Base-by-base conservation (phyloP, 1,284 basidiomycete species). In the Tylopilus orsonianus region DNA sequence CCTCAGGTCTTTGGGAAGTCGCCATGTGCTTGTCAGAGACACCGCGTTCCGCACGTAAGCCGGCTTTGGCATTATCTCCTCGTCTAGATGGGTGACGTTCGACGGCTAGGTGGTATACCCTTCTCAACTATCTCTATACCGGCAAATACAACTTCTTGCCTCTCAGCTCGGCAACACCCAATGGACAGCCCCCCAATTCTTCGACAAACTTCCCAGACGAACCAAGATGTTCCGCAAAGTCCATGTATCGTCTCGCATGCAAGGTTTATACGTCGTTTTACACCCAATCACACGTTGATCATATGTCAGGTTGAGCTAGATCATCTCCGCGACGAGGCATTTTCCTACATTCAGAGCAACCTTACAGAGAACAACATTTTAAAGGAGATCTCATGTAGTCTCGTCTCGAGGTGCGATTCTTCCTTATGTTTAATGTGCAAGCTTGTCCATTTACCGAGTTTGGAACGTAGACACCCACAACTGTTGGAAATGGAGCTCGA, bases 21-120 rank as follows among this genome's bases (percentile, higher is more conserved):
- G 57, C 12, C 57, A 33, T 9, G 8, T 33, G 5, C 8, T 33
- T 9, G 44, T 67, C 18, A 67, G 53, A 24, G 65, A 67, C 34
- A 67, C 59, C 2, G 62, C 65, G 0, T 67, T 67, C 22, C 52
- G 47, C 42, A 67, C 62, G 62, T 66, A 26, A 37, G 55, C 8
- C 27, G 4, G 2, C 10, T 1, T 35, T 10, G 5, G 26, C 26
- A 27, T 27, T n/a, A 2, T 6, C 14, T 12, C 14, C 4, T 32
- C 1, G 8, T 46, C n/a, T 35, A n/a, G 45, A 5, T 24, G 20
- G 38, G 7, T 4, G 9, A 3, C 3, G 1, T n/a, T 22, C 36
- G 7, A 5, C 0, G 3, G 4, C 23, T 13, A 65, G 63, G 14
- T 68, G 62, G 61, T 65, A 62, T 32, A 44, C 54, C 9, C 51